phyloP scores from a whole-genome alignment of 306 rosid species.

The Astragalus glycyphyllos region DNA sequence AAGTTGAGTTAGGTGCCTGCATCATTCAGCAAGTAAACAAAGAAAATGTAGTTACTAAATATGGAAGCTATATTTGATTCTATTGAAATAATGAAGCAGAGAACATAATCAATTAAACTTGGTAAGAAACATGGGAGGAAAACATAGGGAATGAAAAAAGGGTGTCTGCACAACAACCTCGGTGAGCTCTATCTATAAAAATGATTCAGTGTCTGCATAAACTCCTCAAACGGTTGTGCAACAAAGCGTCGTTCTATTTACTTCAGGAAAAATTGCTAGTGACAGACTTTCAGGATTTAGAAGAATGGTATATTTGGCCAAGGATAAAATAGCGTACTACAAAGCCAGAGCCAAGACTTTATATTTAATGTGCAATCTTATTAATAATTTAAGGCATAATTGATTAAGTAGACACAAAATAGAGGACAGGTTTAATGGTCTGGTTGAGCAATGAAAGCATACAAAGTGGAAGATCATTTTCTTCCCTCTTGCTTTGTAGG shows the following conservation, averaged over 20 bases:
- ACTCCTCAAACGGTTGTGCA: background rate
- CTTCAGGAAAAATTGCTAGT: slow-evolving; percentile 20
- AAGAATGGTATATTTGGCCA: background rate
- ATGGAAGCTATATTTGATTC: slow-evolving; percentile 15
- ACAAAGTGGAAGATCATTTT: background rate
- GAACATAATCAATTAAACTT: slow-evolving; percentile 7
- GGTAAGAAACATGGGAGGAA: background rate
- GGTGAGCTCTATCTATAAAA: background rate
- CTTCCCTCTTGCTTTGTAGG: background rate
- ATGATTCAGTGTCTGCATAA: background rate
- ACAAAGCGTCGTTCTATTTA: background rate
- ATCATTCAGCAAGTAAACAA: slow-evolving; percentile 36
- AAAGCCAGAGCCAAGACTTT: background rate
- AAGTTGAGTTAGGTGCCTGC: slow-evolving; percentile 92
- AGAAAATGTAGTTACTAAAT: slow-evolving; percentile 18
- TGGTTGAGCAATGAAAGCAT: slow-evolving; percentile 12
- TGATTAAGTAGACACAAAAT: background rate
- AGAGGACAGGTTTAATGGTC: background rate
- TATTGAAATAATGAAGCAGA: background rate
- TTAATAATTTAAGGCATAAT: background rate
- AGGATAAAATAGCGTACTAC: slow-evolving; percentile 8
- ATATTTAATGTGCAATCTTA: background rate
- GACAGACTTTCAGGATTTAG: background rate
- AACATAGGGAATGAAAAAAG: background rate
- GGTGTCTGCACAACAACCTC: no score